Evolutionary conservation across 441 rosid genomes (phyloP), one percentile per base, ranked within the genome.

Genomic region (Gossypium lobatum): DNA sequence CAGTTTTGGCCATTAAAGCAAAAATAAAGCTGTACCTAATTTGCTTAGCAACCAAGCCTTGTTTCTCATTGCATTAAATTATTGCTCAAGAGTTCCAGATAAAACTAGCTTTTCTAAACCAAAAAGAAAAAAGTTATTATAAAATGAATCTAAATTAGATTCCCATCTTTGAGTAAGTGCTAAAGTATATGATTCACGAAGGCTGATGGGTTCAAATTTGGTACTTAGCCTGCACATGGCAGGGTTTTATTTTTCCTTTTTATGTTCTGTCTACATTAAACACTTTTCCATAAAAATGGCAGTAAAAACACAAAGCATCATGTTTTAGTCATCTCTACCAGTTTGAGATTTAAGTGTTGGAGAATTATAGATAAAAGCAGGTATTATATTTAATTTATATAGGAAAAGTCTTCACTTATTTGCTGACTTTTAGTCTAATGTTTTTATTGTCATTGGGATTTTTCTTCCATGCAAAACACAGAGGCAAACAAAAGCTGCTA

Each of bases 401-500:
- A 3, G 37, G 63, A 31, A 28, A 23, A 48, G 58, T 66, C 34
- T 66, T 23, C 10, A 23, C 13, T 14, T 23, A 26, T 10, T 1
- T 67, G 42, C 42, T 25, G 71, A 25, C 71, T 25, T 67, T 16
- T 0, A 7, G 37, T 66, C 7, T 3, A 52, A 23, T 26, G 48
- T n/a, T 1, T 16, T 46, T 18, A 60, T 3, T 65, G 70, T 60
- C 31, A 45, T 10, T 54, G 45, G 45, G 45, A 74, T 70, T 77
- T 64, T 62, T 26, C 7, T 31, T 74, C 61, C 50, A 34, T 42
- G n/a, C 62, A 37, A 21, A 58, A 42, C 5, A 13, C 67, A 26
- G 48, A 46, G 68, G 68, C 73, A 42, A 59, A 68, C 73, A 63
- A 75, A 78, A 72, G 80, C 75, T 70, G 80, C 68, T 0, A 50